Percentiles rank a stretch among this genome's conserved stretches.
Conservation (phyloP, 768 basidiomycete genomes). For the Artomyces pyxidatus region DNA sequence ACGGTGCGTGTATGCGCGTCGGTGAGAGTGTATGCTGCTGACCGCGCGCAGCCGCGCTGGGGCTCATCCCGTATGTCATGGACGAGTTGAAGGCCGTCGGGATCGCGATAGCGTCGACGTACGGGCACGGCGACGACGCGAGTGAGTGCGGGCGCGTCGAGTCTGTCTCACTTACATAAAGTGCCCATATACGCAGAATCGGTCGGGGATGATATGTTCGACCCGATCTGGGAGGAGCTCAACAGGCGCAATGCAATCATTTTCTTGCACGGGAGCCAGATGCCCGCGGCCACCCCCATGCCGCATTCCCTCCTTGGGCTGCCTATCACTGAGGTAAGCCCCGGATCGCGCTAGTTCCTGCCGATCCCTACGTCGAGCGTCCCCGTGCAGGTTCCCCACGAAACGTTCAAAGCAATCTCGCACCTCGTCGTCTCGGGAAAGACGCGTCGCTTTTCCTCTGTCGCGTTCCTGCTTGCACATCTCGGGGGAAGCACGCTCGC, state of each 20-base stretch:
- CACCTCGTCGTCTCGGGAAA: constrained; percentile 67
- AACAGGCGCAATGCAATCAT: constrained; percentile 50
- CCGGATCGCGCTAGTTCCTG: background rate
- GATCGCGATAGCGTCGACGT: constrained; percentile 58
- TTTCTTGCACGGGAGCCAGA: constrained; percentile 67
- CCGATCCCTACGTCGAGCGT: constrained; percentile 4
- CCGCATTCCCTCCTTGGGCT: constrained; percentile 59
- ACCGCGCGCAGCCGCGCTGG: constrained; percentile 38
- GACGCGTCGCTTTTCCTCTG: constrained; percentile 51
- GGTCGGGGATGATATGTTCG: constrained; percentile 55
- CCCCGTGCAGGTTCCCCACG: constrained; percentile 59
- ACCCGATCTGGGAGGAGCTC: constrained; percentile 65
- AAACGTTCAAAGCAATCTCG: constrained; percentile 76
- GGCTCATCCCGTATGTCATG: constrained; percentile 52
- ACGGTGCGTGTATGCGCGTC: constrained; percentile 33
- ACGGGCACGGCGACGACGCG: constrained; percentile 45
- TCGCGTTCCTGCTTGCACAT: constrained; percentile 65
- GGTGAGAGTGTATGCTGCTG: background rate
- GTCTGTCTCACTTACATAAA: background rate
- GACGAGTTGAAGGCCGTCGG: constrained; percentile 59
- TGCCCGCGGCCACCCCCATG: constrained; percentile 52
- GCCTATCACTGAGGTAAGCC: constrained; percentile 55
- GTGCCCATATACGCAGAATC: constrained; percentile 37
- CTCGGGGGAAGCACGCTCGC: constrained; percentile 62
- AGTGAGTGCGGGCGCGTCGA: constrained; percentile 36